These are phyloP conservation scores for Phytophthora sansomeana DNA, from an alignment of 352 stramenopile genomes.

Conservation along the genomic window DNA sequence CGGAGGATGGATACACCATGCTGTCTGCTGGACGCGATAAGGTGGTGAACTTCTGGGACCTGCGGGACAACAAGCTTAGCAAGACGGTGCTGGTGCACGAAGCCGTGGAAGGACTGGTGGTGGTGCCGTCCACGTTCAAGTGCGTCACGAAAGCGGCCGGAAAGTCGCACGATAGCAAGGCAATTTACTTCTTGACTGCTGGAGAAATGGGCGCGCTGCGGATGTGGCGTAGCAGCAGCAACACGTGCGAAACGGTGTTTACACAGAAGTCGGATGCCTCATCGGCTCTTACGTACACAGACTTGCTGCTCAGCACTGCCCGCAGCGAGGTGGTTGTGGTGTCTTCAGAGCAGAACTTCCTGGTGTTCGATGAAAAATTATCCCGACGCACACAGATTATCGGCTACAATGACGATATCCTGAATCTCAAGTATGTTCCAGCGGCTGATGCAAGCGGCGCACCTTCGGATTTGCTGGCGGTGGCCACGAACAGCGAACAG, in stretches of 20 bases:
- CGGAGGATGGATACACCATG: slow-evolving; percentile 84
- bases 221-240: slow-evolving; percentile 62
- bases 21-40: slow-evolving; percentile 93
- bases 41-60: slow-evolving; percentile 92
- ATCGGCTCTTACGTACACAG: slow-evolving; percentile 56
- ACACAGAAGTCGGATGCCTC: slow-evolving; percentile 50
- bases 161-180: slow-evolving; percentile 56
- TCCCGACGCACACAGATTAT: slow-evolving; percentile 82
- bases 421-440: slow-evolving; percentile 97
- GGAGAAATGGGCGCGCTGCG: slow-evolving; percentile 92
- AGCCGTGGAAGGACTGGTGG: slow-evolving; percentile 93
- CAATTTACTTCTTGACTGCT: slow-evolving; percentile 92
- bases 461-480: slow-evolving; percentile 83
- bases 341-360: slow-evolving; percentile 88
- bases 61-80: slow-evolving; percentile 82
- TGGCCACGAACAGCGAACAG: slow-evolving; percentile 97
- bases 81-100: slow-evolving; percentile 96
- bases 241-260: slow-evolving; percentile 51
- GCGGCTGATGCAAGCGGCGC: slow-evolving; percentile 53
- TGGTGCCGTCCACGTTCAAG: slow-evolving; percentile 79
- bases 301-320: slow-evolving; percentile 59
- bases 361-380: slow-evolving; percentile 82
- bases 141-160: slow-evolving; percentile 41
- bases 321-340: slow-evolving; percentile 80
- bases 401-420: slow-evolving; percentile 98